phyloP scores from a whole-genome alignment of 345 rosid species.

The Sisymbrium altissimum region DNA sequence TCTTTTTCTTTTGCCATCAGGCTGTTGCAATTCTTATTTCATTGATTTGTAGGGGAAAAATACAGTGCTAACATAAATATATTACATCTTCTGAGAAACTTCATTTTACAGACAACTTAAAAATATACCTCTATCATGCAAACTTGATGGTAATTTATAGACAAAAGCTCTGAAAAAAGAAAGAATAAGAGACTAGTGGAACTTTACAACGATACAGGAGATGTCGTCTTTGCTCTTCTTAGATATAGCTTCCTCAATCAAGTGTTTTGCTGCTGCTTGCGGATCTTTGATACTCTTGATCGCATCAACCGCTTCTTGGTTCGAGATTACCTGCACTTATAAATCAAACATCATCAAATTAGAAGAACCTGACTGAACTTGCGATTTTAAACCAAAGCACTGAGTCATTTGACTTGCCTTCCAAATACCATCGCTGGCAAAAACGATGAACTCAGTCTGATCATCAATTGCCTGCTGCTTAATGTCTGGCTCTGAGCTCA shows the following conservation, averaged over 20 bases:
- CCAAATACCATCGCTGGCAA: conserved; percentile 76
- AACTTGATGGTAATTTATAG: neutral
- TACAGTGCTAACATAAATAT: neutral
- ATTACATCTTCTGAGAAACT: conserved; percentile 19
- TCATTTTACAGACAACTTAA: conserved; percentile 1
- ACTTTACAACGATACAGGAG: conserved; percentile 81
- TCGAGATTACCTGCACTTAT: conserved; percentile 38
- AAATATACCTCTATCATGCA: neutral
- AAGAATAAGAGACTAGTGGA: conserved; percentile 35
- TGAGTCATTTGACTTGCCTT: conserved; percentile 39
- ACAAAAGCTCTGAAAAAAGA: neutral
- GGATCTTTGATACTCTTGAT: conserved; percentile 65
- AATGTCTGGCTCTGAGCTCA: conserved; percentile 83
- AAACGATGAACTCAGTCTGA: conserved; percentile 18
- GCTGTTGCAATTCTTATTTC: neutral
- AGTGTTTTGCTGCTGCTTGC: conserved; percentile 57
- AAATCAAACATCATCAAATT: neutral
- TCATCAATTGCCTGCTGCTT: conserved; percentile 37
- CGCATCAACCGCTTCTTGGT: conserved; percentile 66
- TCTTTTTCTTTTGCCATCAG: no score
- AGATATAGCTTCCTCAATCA: conserved; percentile 63
- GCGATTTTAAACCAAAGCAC: neutral
- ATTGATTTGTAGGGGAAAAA: neutral
- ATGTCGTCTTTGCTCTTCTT: conserved; percentile 87
- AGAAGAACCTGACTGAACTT: neutral